Evolutionary conservation across 371 early-diverging fungal species (phyloP), one percentile per base, ranked within the genome.

Genomic region (Saksenaea oblongispora): DNA sequence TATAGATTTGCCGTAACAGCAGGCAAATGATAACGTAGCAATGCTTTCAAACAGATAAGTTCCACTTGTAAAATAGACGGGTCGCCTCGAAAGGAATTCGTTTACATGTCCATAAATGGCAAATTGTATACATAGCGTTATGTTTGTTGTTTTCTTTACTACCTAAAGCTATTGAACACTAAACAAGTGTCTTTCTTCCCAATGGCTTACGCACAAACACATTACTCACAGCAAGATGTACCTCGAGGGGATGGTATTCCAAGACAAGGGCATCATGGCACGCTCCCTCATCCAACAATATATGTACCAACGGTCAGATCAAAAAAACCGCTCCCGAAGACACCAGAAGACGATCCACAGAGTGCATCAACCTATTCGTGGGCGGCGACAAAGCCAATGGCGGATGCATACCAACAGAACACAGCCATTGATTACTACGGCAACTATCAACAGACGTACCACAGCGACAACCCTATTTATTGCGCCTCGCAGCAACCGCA

Each of bases 91-190:
- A 47, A 47, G 51, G 51, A 47, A 47, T 22, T 47, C 17, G 51
- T 47, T 47, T 47, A 47, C 51, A 47, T 47, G 22, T 22, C 51
- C 51, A 22, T 22, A 47, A 47, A 47, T 47, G 51, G 51, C 22
- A 47, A 47, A 22, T 22, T 47, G 51, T 47, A 47, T 22, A 47
- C 51, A 47, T 7, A 10, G 7, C 24, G 51, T 47, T 22, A 47
- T 17, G 51, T 1, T 47, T 47, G 31, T 31, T 31, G 31, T 31
- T 22, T 47, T 3, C 22, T 47, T 47, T 10, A 47, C 22, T 22
- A 7, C 22, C 51, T 22, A 47, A 47, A 47, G 51, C 51, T n/a
- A 11, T 7, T 47, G 9, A 22, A 47, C 31, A 31, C 2, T 31
- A 31, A 31, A 31, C 31, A 7, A 31, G 31, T 31, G 22, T 22